A percentile compares a stretch with the other conserved stretches of the same genome.
Conservation (phyloP, 75 land plant genomes). For the Pinus tabuliformis region DNA sequence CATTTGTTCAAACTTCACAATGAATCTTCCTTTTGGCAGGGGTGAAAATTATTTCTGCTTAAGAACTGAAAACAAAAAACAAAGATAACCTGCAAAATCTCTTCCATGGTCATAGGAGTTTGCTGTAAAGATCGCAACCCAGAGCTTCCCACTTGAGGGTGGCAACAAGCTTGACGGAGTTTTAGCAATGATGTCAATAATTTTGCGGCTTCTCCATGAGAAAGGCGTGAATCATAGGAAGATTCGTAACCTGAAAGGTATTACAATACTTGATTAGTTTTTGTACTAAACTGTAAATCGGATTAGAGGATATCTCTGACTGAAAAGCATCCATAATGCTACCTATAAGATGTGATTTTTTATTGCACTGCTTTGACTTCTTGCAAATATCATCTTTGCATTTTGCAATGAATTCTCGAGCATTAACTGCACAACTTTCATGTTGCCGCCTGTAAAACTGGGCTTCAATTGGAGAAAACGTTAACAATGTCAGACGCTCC, state of each 20-base stretch:
- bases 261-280: constrained; percentile 3
- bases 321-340: background rate
- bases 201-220: constrained; percentile 75
- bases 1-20: background rate
- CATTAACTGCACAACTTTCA: constrained; percentile 76
- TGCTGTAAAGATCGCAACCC: constrained; percentile 90
- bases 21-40: background rate
- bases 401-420: constrained; percentile 66
- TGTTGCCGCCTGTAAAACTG: constrained; percentile 96
- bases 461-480: constrained; percentile 87
- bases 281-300: background rate
- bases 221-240: constrained; percentile 37
- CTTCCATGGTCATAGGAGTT: constrained; percentile 96
- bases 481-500: constrained; percentile 79
- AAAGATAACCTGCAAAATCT: constrained; percentile 64
- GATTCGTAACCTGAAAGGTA: constrained; percentile 25
- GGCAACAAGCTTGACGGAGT: constrained; percentile 98
- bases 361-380: constrained; percentile 11
- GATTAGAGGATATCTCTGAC: background rate
- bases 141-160: constrained; percentile 99
- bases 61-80: background rate
- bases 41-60: background rate
- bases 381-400: constrained; percentile 35
- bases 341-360: background rate
- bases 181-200: constrained; percentile 74